phyloP scores from a whole-genome alignment of 2,329 filamentous ascomycete species.

The Pyricularia grisea region DNA sequence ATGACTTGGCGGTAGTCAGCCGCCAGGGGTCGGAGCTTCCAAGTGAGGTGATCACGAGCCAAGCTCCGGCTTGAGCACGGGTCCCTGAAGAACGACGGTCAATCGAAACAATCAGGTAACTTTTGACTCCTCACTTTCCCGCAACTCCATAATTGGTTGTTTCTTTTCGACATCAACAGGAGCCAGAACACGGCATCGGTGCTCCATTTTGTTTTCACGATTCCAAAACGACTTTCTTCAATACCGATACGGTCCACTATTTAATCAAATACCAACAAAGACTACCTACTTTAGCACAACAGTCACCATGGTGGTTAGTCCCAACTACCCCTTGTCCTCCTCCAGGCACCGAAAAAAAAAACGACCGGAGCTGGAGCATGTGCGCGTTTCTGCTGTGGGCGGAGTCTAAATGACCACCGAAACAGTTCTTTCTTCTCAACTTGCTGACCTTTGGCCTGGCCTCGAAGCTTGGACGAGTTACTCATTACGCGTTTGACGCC shows the following conservation, averaged over 20 bases:
- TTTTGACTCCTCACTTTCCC: neutral
- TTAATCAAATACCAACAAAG: neutral
- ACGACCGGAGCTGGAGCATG: slow-evolving; percentile 6
- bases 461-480: slow-evolving; percentile 81
- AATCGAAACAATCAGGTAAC: neutral
- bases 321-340: slow-evolving; percentile 4
- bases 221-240: neutral
- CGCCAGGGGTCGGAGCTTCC: neutral
- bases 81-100: neutral
- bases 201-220: neutral
- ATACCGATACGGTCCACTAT: neutral
- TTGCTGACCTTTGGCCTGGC: slow-evolving; percentile 59
- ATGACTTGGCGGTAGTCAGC: neutral
- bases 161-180: neutral
- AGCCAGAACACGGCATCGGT: neutral
- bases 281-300: neutral
- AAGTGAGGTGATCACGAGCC: neutral
- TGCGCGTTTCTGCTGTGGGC: slow-evolving; percentile 7
- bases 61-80: neutral
- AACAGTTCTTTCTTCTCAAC: slow-evolving; percentile 46
- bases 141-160: neutral
- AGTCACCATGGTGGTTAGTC: slow-evolving; percentile 13
- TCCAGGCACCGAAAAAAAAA: slow-evolving; percentile 1
- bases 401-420: slow-evolving; percentile 26
- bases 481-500: slow-evolving; percentile 94